A percentile compares a stretch with the other conserved stretches of the same genome.
These are phyloP conservation scores for Capronia americana DNA, from an alignment of 2,329 filamentous ascomycete species.

Conservation along the genomic window DNA sequence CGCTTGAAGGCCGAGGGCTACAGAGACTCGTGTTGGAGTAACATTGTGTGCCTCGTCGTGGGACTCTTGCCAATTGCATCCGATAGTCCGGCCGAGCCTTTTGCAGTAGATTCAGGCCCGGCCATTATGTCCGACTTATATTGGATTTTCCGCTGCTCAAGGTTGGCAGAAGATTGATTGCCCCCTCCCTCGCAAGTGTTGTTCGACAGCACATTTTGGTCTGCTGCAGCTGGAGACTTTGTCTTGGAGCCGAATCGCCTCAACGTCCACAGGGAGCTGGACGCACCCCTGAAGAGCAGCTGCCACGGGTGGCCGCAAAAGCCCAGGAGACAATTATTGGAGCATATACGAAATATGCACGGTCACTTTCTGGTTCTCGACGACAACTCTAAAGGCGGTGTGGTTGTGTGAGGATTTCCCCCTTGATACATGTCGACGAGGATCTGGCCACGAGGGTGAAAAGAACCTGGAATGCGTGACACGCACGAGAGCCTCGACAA, in stretches of 20 bases:
- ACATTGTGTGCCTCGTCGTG: neutral
- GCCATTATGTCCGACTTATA: neutral
- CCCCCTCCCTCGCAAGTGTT: neutral
- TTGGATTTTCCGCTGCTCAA: neutral
- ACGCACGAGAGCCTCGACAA: no score
- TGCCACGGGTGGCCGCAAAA: no score
- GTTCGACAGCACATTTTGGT: neutral
- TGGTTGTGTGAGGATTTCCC: no score
- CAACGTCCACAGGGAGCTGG: neutral
- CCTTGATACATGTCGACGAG: no score
- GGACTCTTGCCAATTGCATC: neutral
- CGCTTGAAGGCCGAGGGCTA: slow-evolving; percentile 10
- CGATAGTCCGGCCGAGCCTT: neutral
- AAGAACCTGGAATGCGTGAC: no score
- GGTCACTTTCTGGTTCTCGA: no score
- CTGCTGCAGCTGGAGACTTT: neutral
- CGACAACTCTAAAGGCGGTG: no score
- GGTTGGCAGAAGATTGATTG: neutral
- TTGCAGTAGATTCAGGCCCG: neutral
- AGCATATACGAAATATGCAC: no score
- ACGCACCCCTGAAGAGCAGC: neutral
- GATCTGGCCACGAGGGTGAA: no score
- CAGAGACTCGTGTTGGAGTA: neutral
- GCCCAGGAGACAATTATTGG: no score
- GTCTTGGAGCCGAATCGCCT: neutral